A percentile compares a stretch with the other conserved stretches of the same genome.
Evolutionary conservation across 345 rosid species (phyloP).

Genomic region (Kernera saxatilis): DNA sequence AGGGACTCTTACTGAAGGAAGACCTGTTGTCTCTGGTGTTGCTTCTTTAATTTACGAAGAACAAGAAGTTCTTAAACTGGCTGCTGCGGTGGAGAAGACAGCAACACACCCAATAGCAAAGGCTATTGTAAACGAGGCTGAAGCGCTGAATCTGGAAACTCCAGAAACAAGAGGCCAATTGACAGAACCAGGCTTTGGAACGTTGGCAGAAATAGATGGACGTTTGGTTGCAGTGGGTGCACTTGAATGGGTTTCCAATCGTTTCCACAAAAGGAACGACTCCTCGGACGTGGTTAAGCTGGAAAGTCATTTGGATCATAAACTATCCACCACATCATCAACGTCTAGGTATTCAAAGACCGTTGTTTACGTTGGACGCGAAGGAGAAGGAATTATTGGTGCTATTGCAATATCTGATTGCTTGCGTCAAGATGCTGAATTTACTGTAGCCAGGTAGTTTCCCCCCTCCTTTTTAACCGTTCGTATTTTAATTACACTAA

Average conservation of each 20-base stretch:
- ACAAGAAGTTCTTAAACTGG: slow-evolving; percentile 68
- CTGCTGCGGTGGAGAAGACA: slow-evolving; percentile 95
- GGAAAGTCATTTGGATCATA: slow-evolving; percentile 43
- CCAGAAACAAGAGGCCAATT: slow-evolving; percentile 83
- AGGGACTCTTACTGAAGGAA: slow-evolving; percentile 95
- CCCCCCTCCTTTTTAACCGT: not conserved
- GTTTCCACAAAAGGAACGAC: slow-evolving; percentile 50
- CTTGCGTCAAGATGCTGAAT: slow-evolving; percentile 76
- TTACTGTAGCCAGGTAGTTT: slow-evolving; percentile 64
- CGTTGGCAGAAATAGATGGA: slow-evolving; percentile 89
- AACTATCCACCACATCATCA: slow-evolving; percentile 38
- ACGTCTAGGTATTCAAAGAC: slow-evolving; percentile 68
- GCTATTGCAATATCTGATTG: slow-evolving; percentile 76
- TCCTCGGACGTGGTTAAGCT: slow-evolving; percentile 42
- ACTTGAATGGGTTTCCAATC: slow-evolving; percentile 72
- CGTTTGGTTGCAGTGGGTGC: slow-evolving; percentile 81
- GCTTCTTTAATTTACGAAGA: slow-evolving; percentile 55
- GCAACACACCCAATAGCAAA: slow-evolving; percentile 86
- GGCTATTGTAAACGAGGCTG: slow-evolving; percentile 74
- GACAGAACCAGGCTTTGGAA: slow-evolving; percentile 90
- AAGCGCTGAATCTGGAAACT: slow-evolving; percentile 47
- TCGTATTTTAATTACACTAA: not conserved
- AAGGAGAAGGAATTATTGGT: slow-evolving; percentile 87
- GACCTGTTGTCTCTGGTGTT: slow-evolving; percentile 67
- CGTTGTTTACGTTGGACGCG: slow-evolving; percentile 78